These are phyloP conservation scores for Lenzites betulinus DNA, from an alignment of 768 basidiomycete genomes.

Conservation along the genomic window DNA sequence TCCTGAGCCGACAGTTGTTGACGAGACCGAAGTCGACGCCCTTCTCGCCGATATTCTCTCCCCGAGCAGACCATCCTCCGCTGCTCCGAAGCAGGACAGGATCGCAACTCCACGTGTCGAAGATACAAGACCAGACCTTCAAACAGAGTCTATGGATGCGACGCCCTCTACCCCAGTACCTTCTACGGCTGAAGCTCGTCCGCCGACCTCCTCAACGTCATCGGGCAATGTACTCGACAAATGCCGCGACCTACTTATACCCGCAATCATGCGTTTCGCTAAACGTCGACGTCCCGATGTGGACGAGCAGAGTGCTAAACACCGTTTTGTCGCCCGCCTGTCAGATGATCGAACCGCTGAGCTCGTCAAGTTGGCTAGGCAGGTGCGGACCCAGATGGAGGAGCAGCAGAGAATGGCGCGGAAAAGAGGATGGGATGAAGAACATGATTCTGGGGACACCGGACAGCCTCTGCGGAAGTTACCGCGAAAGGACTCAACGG, in stretches of 20 bases:
- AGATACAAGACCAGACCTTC: background rate
- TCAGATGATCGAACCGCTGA: constrained; percentile 24
- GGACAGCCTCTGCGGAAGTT: background rate
- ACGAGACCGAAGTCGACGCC: too few relatives aligned
- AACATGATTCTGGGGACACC: background rate
- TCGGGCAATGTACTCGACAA: constrained; percentile 5
- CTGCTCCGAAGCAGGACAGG: background rate
- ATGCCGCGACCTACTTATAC: constrained; percentile 15
- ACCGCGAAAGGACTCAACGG: background rate
- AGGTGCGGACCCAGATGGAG: constrained; percentile 16
- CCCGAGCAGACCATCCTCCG: too few relatives aligned
- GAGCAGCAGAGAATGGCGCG: background rate
- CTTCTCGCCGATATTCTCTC: too few relatives aligned
- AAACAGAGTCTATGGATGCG: background rate
- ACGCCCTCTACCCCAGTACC: background rate
- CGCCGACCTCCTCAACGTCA: background rate
- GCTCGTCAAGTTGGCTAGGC: constrained; percentile 23
- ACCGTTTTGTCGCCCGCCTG: constrained; percentile 12
- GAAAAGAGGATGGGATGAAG: background rate
- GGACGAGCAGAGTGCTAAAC: constrained; percentile 14
- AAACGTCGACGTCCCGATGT: constrained; percentile 10
- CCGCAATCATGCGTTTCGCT: constrained; percentile 11
- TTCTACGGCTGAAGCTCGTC: background rate
- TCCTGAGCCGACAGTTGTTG: background rate
- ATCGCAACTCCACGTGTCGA: background rate